Conservation (phyloP, 495 filamentous ascomycete genomes). For the Penicillium manginii region DNA sequence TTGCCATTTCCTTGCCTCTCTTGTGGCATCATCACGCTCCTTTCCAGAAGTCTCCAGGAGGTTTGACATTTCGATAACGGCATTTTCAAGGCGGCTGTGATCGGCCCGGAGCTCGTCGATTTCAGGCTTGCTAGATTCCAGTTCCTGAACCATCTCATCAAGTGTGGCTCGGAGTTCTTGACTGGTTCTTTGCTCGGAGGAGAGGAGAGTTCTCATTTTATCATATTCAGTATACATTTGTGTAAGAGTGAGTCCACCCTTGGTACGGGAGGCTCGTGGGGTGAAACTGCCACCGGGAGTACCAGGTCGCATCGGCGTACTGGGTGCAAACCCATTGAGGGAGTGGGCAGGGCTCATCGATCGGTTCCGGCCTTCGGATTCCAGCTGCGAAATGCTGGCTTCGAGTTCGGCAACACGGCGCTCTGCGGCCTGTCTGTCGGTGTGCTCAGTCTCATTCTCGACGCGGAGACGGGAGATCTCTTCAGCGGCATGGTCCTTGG, state of each 20-base stretch:
- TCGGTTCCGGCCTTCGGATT: slow-evolving; percentile 48
- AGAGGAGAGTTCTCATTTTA: slow-evolving; percentile 60
- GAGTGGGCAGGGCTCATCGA: slow-evolving; percentile 57
- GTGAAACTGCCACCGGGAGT: slow-evolving; percentile 59
- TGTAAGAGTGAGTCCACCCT: slow-evolving; percentile 63
- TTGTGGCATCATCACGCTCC: slow-evolving; percentile 59
- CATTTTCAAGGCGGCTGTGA: slow-evolving; percentile 57
- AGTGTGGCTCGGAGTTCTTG: slow-evolving; percentile 72
- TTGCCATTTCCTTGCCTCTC: slow-evolving; percentile 72
- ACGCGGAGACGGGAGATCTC: slow-evolving; percentile 78
- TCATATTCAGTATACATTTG: slow-evolving; percentile 71
- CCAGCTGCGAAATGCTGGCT: slow-evolving; percentile 67
- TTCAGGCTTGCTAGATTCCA: slow-evolving; percentile 63
- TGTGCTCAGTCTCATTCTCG: slow-evolving; percentile 79
- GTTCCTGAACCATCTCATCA: slow-evolving; percentile 73
- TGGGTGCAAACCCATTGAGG: slow-evolving; percentile 52
- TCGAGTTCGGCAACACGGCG: slow-evolving; percentile 75
- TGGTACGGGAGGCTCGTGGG: slow-evolving; percentile 58
- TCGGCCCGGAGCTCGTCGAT: slow-evolving; percentile 63
- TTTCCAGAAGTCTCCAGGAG: slow-evolving; percentile 59
- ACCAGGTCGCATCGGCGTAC: slow-evolving; percentile 51
- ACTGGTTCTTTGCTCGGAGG: slow-evolving; percentile 68
- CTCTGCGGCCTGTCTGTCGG: slow-evolving; percentile 71
- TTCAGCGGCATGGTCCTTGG: slow-evolving; percentile 78
- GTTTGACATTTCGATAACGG: slow-evolving; percentile 81